These are phyloP conservation scores for Aspergillus persii DNA, from an alignment of 2,329 filamentous ascomycete species.

Conservation along the genomic window DNA sequence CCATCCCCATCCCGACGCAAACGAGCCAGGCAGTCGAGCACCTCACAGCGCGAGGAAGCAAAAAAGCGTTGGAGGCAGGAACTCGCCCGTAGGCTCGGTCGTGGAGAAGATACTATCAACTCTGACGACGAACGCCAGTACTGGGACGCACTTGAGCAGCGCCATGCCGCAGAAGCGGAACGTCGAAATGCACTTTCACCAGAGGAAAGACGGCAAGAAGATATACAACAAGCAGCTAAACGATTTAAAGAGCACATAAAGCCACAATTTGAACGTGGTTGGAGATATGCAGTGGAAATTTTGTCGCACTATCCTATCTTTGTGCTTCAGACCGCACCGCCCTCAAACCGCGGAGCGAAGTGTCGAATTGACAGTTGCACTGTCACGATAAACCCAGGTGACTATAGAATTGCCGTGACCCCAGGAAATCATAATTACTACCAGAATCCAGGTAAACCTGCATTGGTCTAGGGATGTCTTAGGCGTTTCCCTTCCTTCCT, in stretches of 20 bases:
- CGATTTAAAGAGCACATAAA: conserved; percentile 2
- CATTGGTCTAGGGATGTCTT: background rate
- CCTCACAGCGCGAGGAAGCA: background rate
- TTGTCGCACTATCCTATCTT: conserved; percentile 9
- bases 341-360: conserved; percentile 8
- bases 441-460: conserved; percentile 5
- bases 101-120: background rate
- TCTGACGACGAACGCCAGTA: background rate
- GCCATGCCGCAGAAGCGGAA: background rate
- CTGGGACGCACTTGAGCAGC: background rate
- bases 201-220: conserved; percentile 8
- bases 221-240: background rate
- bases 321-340: conserved; percentile 8
- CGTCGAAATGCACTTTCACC: conserved; percentile 7
- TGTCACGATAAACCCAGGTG: conserved; percentile 4
- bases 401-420: conserved; percentile 11
- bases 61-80: background rate
- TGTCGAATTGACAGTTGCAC: conserved; percentile 4
- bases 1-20: background rate
- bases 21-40: background rate
- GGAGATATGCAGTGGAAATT: background rate
- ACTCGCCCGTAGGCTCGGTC: background rate
- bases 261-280: conserved; percentile 2
- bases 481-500: background rate
- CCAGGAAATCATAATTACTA: conserved; percentile 4